phyloP scores from a whole-genome alignment of 1,284 basidiomycete species.

The Leccinum fuscescens region DNA sequence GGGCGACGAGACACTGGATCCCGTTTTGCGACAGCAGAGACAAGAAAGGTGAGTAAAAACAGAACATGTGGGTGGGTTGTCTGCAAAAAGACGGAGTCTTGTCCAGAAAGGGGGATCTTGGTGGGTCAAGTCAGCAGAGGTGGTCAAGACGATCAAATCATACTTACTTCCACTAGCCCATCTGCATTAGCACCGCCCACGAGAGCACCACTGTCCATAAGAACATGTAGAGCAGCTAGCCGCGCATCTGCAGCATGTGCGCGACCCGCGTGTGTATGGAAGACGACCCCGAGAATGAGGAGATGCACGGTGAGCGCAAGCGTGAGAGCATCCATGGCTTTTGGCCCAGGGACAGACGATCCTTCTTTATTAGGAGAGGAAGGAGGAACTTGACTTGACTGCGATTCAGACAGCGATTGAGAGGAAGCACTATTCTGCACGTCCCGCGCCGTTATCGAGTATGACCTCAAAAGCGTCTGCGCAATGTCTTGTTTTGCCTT shows the following conservation, averaged over 20 bases:
- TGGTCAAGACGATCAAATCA: slow-evolving; percentile 1
- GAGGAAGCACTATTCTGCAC: slow-evolving; percentile 26
- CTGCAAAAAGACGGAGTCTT: slow-evolving; percentile 51
- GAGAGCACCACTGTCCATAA: slow-evolving; percentile 58
- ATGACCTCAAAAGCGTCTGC: slow-evolving; percentile 25
- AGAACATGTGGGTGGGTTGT: slow-evolving; percentile 66
- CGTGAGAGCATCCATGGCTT: slow-evolving; percentile 36
- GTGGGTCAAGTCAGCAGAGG: slow-evolving; percentile 5
- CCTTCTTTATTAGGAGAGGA: slow-evolving; percentile 5
- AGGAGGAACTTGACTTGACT: slow-evolving; percentile 4
- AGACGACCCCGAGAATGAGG: slow-evolving; percentile 58
- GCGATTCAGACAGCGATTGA: slow-evolving; percentile 32
- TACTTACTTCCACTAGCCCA: slow-evolving; percentile 50
- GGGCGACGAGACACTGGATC: slow-evolving; percentile 71
- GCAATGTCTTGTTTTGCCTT: slow-evolving; percentile 18
- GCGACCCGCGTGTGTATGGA: slow-evolving; percentile 55
- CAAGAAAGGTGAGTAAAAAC: slow-evolving; percentile 61
- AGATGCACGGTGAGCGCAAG: slow-evolving; percentile 48
- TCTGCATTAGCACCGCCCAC: slow-evolving; percentile 40
- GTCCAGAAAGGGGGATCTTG: slow-evolving; percentile 37
- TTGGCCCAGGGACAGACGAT: slow-evolving; percentile 13
- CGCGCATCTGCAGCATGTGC: slow-evolving; percentile 44
- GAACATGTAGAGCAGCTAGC: slow-evolving; percentile 54
- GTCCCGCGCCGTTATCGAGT: slow-evolving; percentile 32
- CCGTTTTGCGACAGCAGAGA: slow-evolving; percentile 63